Percentiles rank a stretch among this genome's conserved stretches.
These are phyloP conservation scores for Suhomyces kunorum DNA, from an alignment of 1,139 yeast genomes.

Conservation along the genomic window DNA sequence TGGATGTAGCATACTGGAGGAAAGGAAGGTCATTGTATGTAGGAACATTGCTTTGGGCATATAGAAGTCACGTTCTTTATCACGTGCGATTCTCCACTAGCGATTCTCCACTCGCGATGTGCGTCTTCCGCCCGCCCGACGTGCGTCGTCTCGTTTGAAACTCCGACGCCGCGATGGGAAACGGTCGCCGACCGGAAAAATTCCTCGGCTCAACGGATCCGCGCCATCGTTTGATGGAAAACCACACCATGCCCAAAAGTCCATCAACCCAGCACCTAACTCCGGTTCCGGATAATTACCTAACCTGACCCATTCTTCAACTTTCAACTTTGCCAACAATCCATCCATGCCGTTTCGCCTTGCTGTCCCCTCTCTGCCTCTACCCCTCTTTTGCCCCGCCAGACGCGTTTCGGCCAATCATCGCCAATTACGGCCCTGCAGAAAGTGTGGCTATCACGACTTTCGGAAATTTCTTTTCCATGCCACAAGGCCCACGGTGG, in stretches of 20 bases:
- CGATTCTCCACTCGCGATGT: no score
- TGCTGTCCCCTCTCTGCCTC: neutral
- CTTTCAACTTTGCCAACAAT: neutral
- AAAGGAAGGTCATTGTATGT: no score
- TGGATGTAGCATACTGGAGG: no score
- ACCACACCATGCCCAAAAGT: neutral
- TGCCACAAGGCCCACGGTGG: no score
- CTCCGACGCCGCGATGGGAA: conserved; percentile 2
- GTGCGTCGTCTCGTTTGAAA: neutral
- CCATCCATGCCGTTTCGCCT: no score
- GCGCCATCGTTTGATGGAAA: neutral
- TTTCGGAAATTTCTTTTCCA: conserved; percentile 1
- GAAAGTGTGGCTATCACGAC: neutral
- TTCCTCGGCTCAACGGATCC: neutral
- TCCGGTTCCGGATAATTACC: neutral
- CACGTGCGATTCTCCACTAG: no score
- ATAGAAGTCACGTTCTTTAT: no score
- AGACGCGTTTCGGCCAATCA: conserved; percentile 2
- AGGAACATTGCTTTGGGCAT: no score
- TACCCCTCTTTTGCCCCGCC: conserved; percentile 5
- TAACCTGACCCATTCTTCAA: neutral
- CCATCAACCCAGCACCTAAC: neutral
- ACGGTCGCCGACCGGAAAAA: neutral
- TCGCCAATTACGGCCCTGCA: neutral
- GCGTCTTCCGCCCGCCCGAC: neutral